Evolutionary conservation across 2,329 filamentous ascomycete genomes (phyloP), one percentile per base, ranked within the genome.

Genomic region (Nakataea oryzae): DNA sequence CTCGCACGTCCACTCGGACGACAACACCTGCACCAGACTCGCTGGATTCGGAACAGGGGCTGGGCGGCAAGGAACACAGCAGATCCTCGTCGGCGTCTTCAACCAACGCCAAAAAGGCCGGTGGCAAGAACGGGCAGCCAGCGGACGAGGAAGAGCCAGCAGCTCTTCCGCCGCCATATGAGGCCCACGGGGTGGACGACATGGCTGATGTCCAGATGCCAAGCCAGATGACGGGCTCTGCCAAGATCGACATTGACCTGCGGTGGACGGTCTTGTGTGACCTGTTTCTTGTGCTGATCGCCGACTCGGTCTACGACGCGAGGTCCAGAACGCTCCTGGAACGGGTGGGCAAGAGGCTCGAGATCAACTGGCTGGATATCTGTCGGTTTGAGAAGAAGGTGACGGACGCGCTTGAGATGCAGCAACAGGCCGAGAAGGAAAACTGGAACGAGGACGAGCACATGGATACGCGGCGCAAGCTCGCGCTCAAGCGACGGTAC

Each of bases 371-470:
- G 91, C 79, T 96, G 61, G 95, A 99, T 67, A 96, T 97, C 63
- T 96, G 92, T 74, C 87, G 91, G 54, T 99, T 99, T 70, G 95
- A 99, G 76, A 97, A 97, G 76, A 88, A 92, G 61, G 91, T 99
- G 7, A 97, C 95, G 9, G 95, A 99, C 74, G 92, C 95, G 1
- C 79, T 99, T 27, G 95, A 99, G 74, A 97, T 99, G 91, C 93
- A 97, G 75, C 92, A 97, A 74, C 87, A 90, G 58, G 91, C 91
- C 7, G 89, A 92, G 65, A 96, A 93, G 70, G 95, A 99, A 75
- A 96, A 93, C 66, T 99, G 95, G 95, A 96, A 97, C 67, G 95
- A 99, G 73, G 88, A 95, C 13, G 91, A 96, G 66, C 92, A 97
- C 72, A 91, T 97, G 81, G 91, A 96, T 73, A 84, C 81, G 63